Base-by-base conservation (phyloP, 2,329 filamentous ascomycete genomes). In the Paraconiothyrium sp. region DNA sequence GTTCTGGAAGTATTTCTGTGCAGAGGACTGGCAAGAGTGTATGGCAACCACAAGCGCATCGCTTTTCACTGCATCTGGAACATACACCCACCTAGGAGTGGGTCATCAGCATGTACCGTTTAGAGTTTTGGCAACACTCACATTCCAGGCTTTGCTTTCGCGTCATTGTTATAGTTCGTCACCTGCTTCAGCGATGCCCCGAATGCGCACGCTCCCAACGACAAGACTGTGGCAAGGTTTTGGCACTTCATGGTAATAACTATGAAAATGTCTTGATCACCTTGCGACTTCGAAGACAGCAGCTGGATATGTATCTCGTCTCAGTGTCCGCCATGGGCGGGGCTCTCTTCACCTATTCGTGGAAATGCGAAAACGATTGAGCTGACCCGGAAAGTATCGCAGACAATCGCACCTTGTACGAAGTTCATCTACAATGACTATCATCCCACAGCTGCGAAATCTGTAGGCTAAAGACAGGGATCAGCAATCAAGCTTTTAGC, bases 11-110 rank as follows among this genome's bases (percentile, higher is more conserved):
- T 76, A 76, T 22, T 67, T 68, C 24, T 73, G 72, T 0, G 70
- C 72, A 11, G 67, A 70, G 0, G 71, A 74, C 52, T 74, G 72
- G 58, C 72, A 76, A 14, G 71, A 73, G 59, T 76, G 72, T 46
- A 76, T 73, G 14, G 69, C 72, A 27, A 75, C 69, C 2, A 76
- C 72, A 4, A 75, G 61, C 3, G 73, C 72, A 60, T 74, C 66
- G 27, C 52, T 64, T 48, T 73, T 69, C 20, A 74, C 60, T 30
- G 51, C 62, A 48, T 75, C 72, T 14, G 73, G 73, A 2, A 69
- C 64, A 41, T 76, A 76, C 1, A 74, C 68, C 69, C 68, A 76
- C 73, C 73, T 74, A 35, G 27, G 27, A 6, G 27, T 30, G 6
- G 27, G 27, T 30, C 27, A 1, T 30, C 27, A 30, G 27, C 27